Evolutionary conservation across 352 stramenopile genomes (phyloP).

Genomic region (Aphanomyces cochlioides): DNA sequence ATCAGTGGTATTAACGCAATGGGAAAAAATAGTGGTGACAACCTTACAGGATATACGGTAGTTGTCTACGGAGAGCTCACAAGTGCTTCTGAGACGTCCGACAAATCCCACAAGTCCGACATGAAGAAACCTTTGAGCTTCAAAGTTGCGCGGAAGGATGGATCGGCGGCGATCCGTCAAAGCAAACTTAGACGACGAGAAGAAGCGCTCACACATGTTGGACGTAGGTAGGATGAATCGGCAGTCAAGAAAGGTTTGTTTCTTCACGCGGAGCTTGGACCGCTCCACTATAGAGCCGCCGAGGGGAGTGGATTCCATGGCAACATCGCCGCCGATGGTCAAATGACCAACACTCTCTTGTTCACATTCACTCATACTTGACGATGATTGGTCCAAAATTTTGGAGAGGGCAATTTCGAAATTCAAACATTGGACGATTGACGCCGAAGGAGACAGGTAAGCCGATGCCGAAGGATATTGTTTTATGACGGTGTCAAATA

Average conservation of each 20-base stretch:
- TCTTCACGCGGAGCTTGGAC: not conserved
- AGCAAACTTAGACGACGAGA: slow-evolving; percentile 31
- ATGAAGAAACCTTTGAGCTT: slow-evolving; percentile 20
- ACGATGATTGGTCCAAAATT: not conserved
- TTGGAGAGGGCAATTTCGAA: not conserved
- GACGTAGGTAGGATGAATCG: slow-evolving; percentile 23
- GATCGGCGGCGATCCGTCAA: slow-evolving; percentile 26
- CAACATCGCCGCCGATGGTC: not conserved
- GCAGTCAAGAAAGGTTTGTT: not conserved
- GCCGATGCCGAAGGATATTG: not conserved
- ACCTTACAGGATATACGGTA: no score
- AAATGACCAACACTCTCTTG: not conserved
- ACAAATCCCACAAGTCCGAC: not conserved
- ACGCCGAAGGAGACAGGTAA: not conserved
- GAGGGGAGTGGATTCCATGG: not conserved
- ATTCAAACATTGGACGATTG: not conserved
- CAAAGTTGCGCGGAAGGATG: slow-evolving; percentile 15
- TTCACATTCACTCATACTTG: not conserved
- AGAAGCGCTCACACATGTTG: slow-evolving; percentile 36
- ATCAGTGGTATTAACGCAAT: no score
- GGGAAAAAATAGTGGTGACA: no score
- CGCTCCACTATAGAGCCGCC: no score
- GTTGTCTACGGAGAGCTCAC: not conserved
- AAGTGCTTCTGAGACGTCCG: not conserved
- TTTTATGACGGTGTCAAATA: not conserved